Percentiles rank a stretch among this genome's conserved stretches.
Evolutionary conservation across 176 grass and related monocot species (phyloP).

Genomic region (Raddia distichophylla): DNA sequence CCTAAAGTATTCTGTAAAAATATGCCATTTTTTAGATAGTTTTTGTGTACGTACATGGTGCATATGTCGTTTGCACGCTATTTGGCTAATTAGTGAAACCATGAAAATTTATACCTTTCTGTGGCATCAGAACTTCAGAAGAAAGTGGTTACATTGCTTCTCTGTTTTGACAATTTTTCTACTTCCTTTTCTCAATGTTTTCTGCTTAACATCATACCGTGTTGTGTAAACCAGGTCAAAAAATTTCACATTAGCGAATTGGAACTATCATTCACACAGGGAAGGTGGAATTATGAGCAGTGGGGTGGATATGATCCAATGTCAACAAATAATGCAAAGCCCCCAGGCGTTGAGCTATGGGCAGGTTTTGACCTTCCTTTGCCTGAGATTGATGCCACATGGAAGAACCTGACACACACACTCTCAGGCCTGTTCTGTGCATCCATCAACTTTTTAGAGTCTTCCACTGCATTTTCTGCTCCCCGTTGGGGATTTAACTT

Average conservation of each 20-base stretch:
- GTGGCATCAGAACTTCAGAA: not conserved
- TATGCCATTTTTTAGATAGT: not conserved
- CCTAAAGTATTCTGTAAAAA: not conserved
- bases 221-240: conserved; percentile 65
- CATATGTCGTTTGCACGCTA: not conserved
- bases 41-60: not conserved
- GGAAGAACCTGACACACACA: conserved; percentile 90
- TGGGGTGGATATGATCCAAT: conserved; percentile 97
- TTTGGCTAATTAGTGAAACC: not conserved
- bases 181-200: conserved; percentile 18
- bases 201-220: conserved; percentile 32
- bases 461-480: conserved; percentile 75
- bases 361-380: conserved; percentile 71
- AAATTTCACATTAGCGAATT: conserved; percentile 87
- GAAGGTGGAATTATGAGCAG: conserved; percentile 88
- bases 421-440: conserved; percentile 96
- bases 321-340: conserved; percentile 81
- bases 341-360: conserved; percentile 96
- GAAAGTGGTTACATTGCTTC: not conserved
- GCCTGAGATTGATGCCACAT: conserved; percentile 73
- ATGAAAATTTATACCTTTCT: not conserved
- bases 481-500: conserved; percentile 75
- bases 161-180: not conserved
- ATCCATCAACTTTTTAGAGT: conserved; percentile 94
- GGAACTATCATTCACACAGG: conserved; percentile 96